Evolutionary conservation across 208 protist species (phyloP).

Genomic region (Acanthamoeba royreba): DNA sequence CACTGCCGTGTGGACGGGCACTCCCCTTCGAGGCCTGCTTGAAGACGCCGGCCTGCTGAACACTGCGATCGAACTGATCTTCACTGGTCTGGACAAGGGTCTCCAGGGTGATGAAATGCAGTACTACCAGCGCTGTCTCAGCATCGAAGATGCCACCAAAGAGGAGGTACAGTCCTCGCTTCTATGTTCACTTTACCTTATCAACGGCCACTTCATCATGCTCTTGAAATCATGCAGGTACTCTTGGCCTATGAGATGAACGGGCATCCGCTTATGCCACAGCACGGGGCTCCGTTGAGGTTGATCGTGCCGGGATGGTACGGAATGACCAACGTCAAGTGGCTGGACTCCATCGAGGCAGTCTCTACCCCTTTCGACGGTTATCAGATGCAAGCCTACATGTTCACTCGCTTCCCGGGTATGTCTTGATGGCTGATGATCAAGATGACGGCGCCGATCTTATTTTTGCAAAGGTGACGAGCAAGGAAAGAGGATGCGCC

Average conservation of each 20-base stretch:
- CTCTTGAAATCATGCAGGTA: too few relatives aligned
- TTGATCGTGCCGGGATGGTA: constrained; percentile 19
- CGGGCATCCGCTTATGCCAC: constrained; percentile 73
- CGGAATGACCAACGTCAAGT: constrained; percentile 28
- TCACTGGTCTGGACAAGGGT: background rate
- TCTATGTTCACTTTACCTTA: too few relatives aligned
- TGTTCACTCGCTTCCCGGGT: background rate
- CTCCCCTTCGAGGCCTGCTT: background rate
- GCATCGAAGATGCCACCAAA: constrained; percentile 72
- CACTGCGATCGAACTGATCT: background rate
- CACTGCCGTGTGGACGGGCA: constrained; percentile 11
- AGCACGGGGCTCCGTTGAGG: constrained; percentile 83
- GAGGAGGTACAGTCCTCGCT: background rate
- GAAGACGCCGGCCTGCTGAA: background rate
- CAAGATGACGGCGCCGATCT: background rate
- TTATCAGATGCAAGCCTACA: constrained; percentile 26
- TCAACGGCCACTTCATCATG: too few relatives aligned
- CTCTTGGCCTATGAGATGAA: constrained; percentile 87
- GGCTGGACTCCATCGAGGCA: constrained; percentile 3
- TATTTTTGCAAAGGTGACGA: background rate
- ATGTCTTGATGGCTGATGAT: background rate
- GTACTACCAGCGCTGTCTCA: constrained; percentile 61
- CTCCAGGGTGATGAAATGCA: background rate
- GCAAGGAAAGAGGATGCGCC: background rate
- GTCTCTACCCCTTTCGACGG: background rate